These are phyloP conservation scores for Caloboletus firmus DNA, from an alignment of 1,284 basidiomycete genomes.

Conservation along the genomic window DNA sequence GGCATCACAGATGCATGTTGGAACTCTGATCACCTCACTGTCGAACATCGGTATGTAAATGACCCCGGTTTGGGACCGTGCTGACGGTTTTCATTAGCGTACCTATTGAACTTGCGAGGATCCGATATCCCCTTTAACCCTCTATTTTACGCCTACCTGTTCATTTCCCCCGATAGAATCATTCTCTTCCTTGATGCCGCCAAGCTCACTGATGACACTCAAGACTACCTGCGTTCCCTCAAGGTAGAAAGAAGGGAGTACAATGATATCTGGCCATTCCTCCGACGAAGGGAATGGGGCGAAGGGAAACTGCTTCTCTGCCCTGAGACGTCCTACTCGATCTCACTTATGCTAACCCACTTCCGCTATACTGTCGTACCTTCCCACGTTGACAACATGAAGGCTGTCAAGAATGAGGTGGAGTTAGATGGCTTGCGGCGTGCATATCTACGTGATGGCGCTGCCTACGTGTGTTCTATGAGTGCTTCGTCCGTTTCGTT, in stretches of 20 bases:
- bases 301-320: constrained; percentile 72
- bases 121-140: constrained; percentile 87
- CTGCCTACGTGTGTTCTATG: constrained; percentile 70
- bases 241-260: constrained; percentile 66
- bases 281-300: constrained; percentile 72
- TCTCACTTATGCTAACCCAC: constrained; percentile 77
- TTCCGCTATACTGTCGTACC: constrained; percentile 71
- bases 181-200: constrained; percentile 69
- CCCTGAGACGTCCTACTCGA: constrained; percentile 73
- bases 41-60: constrained; percentile 57
- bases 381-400: constrained; percentile 73
- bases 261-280: constrained; percentile 79
- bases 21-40: constrained; percentile 62
- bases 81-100: constrained; percentile 24
- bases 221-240: constrained; percentile 58
- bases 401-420: constrained; percentile 84
- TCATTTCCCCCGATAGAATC: constrained; percentile 59
- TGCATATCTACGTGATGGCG: constrained; percentile 90
- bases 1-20: constrained; percentile 63
- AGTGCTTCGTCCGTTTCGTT: constrained; percentile 3
- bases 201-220: constrained; percentile 58
- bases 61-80: not conserved
- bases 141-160: constrained; percentile 83
- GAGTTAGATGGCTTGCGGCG: constrained; percentile 83
- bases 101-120: constrained; percentile 55